Conservation (phyloP, 306 rosid genomes). For the Macrotyloma uniflorum region DNA sequence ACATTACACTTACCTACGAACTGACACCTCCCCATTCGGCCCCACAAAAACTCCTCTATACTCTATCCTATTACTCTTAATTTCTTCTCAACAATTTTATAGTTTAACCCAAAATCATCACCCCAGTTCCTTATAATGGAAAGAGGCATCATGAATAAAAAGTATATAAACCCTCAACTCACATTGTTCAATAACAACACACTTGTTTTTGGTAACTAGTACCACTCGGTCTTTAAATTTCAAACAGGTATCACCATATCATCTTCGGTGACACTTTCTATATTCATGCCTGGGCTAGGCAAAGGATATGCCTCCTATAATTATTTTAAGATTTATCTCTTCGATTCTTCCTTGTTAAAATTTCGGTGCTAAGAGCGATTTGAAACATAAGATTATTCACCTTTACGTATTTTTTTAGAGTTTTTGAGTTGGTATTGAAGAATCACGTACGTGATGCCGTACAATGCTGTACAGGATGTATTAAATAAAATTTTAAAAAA, state of each 20-base stretch:
- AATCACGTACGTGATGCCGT: too few species aligned
- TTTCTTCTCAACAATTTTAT: neutral
- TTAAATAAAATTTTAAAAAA: too few species aligned
- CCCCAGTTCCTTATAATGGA: neutral
- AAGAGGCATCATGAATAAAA: neutral
- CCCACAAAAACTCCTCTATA: neutral
- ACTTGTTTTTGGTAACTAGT: neutral
- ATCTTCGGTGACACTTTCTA: neutral
- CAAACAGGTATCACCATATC: neutral
- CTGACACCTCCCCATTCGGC: slow-evolving; percentile 53
- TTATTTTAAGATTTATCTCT: too few species aligned
- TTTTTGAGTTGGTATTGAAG: too few species aligned
- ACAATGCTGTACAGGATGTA: too few species aligned
- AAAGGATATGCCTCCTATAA: too few species aligned
- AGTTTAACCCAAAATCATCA: neutral
- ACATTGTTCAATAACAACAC: neutral
- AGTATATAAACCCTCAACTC: neutral
- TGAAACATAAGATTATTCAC: too few species aligned
- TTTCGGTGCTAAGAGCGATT: too few species aligned
- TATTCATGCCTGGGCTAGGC: too few species aligned
- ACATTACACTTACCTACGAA: slow-evolving; percentile 61
- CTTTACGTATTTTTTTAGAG: too few species aligned
- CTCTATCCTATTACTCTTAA: neutral
- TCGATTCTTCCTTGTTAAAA: too few species aligned
- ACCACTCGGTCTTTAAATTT: neutral